Evolutionary conservation across 176 grass and related monocot species (phyloP).

Genomic region (Ananas comosus): DNA sequence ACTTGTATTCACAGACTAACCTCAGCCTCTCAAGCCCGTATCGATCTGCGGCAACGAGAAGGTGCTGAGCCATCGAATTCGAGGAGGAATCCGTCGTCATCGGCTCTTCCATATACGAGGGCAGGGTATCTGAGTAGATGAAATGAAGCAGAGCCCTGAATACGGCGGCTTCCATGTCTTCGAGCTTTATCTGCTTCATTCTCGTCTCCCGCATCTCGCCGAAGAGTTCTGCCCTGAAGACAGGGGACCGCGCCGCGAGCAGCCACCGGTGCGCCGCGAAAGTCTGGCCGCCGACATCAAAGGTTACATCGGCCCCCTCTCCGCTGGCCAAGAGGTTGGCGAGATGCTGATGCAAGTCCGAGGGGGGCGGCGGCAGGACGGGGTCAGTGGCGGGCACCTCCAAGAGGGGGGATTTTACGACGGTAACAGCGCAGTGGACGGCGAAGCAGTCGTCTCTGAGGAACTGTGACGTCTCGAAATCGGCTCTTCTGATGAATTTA

Average conservation of each 20-base stretch:
- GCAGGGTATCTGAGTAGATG: conserved; percentile 25
- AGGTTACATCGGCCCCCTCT: conserved; percentile 27
- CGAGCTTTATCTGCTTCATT: neutral
- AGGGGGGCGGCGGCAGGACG: neutral
- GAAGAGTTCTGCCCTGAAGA: conserved; percentile 30
- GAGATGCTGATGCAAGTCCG: neutral
- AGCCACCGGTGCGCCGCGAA: conserved; percentile 25
- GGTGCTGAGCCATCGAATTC: neutral
- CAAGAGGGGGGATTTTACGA: no score
- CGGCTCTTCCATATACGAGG: neutral
- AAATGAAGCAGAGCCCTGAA: conserved; percentile 34
- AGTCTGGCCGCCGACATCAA: conserved; percentile 13
- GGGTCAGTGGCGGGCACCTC: neutral
- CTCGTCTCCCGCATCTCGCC: conserved; percentile 25
- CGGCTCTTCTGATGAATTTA: no score
- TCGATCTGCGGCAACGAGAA: conserved; percentile 36
- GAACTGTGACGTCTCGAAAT: no score
- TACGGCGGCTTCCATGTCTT: conserved; percentile 10
- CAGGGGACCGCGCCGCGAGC: conserved; percentile 24
- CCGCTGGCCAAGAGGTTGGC: conserved; percentile 6
- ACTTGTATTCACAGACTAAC: conserved; percentile 19
- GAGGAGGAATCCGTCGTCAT: neutral
- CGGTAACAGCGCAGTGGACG: no score
- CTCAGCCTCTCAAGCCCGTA: conserved; percentile 35
- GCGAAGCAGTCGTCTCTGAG: no score